Evolutionary conservation across 352 stramenopile species (phyloP).

Genomic region (Thraustochytrium sp.): DNA sequence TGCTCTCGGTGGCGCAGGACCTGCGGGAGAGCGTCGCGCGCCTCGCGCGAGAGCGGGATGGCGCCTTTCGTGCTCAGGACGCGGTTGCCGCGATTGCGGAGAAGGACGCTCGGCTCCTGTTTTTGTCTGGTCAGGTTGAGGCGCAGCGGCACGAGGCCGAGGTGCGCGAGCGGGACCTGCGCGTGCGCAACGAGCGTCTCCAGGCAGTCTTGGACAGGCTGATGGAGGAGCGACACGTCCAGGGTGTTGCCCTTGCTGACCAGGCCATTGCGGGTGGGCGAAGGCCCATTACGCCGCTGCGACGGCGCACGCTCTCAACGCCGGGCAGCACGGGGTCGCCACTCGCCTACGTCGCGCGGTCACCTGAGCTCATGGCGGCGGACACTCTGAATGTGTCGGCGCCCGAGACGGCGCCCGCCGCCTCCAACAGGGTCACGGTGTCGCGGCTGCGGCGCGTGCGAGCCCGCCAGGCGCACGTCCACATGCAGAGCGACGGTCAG

Average conservation of each 20-base stretch:
- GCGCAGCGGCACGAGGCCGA: background rate
- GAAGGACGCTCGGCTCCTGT: background rate
- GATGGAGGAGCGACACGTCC: no score
- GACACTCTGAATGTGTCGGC: background rate
- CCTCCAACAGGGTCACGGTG: background rate
- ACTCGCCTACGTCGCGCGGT: no score
- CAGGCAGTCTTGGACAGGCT: background rate
- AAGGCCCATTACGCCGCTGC: no score
- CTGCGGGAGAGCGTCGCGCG: background rate
- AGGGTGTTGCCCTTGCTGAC: no score
- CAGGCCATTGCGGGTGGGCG: no score
- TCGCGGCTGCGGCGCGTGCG: background rate
- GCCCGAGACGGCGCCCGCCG: background rate
- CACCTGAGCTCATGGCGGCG: no score
- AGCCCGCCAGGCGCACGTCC: background rate
- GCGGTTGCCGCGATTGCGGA: background rate
- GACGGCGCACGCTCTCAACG: no score
- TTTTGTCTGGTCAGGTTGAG: background rate
- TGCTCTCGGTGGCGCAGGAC: background rate
- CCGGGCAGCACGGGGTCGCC: no score
- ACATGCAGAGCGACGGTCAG: background rate
- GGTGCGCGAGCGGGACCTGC: background rate
- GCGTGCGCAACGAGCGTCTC: background rate
- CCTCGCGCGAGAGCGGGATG: background rate
- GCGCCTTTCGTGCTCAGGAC: background rate